Evolutionary conservation across 129 eudicot species (phyloP).

Genomic region (Smallanthus sonchifolius): DNA sequence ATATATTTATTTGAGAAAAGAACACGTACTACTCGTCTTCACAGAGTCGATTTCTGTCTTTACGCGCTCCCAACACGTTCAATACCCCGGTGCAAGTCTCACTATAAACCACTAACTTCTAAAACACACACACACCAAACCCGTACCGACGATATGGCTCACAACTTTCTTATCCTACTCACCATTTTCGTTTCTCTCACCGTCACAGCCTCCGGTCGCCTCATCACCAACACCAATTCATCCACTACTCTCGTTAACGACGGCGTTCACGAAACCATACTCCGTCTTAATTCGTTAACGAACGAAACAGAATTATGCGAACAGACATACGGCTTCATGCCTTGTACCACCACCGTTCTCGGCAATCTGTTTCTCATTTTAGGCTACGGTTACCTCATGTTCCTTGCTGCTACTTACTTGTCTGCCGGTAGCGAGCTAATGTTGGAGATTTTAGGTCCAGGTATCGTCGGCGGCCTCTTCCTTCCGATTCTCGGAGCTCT

Average conservation of each 20-base stretch:
- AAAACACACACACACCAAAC: neutral
- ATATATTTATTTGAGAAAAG: too few species aligned
- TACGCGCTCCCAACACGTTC: too few species aligned
- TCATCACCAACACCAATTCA: constrained; percentile 26
- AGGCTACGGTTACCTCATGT: constrained; percentile 77
- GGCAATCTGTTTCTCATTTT: constrained; percentile 56
- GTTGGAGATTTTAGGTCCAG: constrained; percentile 79
- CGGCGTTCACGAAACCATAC: constrained; percentile 23
- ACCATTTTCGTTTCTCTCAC: constrained; percentile 17
- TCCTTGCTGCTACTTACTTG: constrained; percentile 58
- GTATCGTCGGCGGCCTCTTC: constrained; percentile 71
- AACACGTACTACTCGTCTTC: too few species aligned
- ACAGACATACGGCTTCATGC: constrained; percentile 73
- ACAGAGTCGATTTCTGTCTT: too few species aligned
- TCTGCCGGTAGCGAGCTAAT: constrained; percentile 67
- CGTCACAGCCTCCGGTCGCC: constrained; percentile 31
- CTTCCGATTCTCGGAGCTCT: constrained; percentile 85
- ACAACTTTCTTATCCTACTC: constrained; percentile 19
- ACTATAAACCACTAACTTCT: constrained; percentile 6
- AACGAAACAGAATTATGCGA: constrained; percentile 40
- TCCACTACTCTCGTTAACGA: constrained; percentile 36
- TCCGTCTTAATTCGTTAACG: constrained; percentile 13
- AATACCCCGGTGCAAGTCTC: neutral
- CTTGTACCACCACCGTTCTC: constrained; percentile 54
- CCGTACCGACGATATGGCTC: constrained; percentile 13